Evolutionary conservation across 305 asterid species (phyloP), one percentile per base, ranked within the genome.

Genomic region (Fraxinus latifolia): DNA sequence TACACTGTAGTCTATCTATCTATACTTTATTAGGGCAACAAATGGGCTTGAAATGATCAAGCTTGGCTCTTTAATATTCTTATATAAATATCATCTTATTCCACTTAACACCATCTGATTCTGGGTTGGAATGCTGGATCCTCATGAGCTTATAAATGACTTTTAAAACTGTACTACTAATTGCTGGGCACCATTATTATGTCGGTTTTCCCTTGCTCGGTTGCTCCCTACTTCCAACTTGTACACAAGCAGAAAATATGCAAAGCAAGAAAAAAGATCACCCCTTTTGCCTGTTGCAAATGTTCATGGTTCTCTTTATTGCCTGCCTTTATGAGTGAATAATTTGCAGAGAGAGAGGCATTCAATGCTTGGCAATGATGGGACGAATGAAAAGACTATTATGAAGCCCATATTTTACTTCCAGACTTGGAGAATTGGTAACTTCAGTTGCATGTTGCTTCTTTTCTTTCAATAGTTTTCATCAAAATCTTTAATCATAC

Each of bases 371-470:
- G 94, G 90, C 84, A 88, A 75, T 75, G 91, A 90, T 36, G 95
- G 91, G 81, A 74, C 90, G 55, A 86, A 81, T 83, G 94, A 90
- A 80, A 93, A 92, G 88, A 90, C 85, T 86, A 78, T 87, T 21
- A 44, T 81, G 85, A 94, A 89, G 91, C 97, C 97, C 80, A 95
- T 95, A 39, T 89, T 95, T 87, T 86, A 92, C 90, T 93, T 91
- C 91, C 97, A 91, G 83, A 87, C 92, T 42, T 95, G 99, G 99
- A 93, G 99, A 93, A 88, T 92, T 44, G 99, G 99, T 93, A 92
- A 81, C 79, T 33, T 86, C 74, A 55, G 65, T 74, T 83, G 21
- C 36, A 68, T 55, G 72, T 76, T 77, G 79, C 36, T 68, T 82
- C 58, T 83, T 80, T 77, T 80, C 5, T 1, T 80, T 23, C 34